Evolutionary conservation across 75 land plant genomes (phyloP).

Genomic region (Adiantum capillusveneris): DNA sequence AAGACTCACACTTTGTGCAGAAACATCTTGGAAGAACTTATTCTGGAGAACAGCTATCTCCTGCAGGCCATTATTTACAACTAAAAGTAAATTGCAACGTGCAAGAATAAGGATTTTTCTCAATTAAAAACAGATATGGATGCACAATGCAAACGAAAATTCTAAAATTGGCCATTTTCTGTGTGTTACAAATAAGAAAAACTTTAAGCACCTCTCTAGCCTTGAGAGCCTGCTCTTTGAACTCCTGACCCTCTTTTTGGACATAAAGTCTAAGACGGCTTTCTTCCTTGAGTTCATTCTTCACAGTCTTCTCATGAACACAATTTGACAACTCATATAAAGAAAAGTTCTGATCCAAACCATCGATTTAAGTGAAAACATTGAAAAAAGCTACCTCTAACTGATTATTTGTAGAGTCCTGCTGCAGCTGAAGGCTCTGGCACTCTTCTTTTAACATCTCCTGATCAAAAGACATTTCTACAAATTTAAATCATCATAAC

Average conservation of each 20-base stretch:
- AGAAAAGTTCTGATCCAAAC: neutral
- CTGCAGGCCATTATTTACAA: too few relatives aligned
- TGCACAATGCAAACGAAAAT: too few relatives aligned
- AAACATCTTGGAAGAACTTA: neutral
- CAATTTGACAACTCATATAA: neutral
- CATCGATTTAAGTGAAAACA: too few relatives aligned
- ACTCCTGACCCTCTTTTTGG: constrained; percentile 21
- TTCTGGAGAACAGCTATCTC: neutral
- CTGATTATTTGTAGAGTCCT: constrained; percentile 12
- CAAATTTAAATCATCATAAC: too few relatives aligned
- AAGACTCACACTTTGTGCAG: constrained; percentile 1
- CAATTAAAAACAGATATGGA: too few relatives aligned
- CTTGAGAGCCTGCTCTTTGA: constrained; percentile 11
- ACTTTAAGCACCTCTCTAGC: constrained; percentile 14
- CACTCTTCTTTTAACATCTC: constrained; percentile 13
- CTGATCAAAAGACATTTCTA: constrained; percentile 5
- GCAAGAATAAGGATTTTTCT: neutral
- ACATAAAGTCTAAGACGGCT: constrained; percentile 20
- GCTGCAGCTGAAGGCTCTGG: constrained; percentile 18
- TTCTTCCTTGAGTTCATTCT: constrained; percentile 30
- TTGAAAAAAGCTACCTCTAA: constrained; percentile 18
- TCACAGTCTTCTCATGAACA: constrained; percentile 8
- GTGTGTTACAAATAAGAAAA: too few relatives aligned
- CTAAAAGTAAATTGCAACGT: too few relatives aligned
- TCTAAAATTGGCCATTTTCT: too few relatives aligned